Percentiles rank a stretch among this genome's conserved stretches.
phyloP scores from a whole-genome alignment of 352 stramenopile genomes.

The Phytophthora capsici region DNA sequence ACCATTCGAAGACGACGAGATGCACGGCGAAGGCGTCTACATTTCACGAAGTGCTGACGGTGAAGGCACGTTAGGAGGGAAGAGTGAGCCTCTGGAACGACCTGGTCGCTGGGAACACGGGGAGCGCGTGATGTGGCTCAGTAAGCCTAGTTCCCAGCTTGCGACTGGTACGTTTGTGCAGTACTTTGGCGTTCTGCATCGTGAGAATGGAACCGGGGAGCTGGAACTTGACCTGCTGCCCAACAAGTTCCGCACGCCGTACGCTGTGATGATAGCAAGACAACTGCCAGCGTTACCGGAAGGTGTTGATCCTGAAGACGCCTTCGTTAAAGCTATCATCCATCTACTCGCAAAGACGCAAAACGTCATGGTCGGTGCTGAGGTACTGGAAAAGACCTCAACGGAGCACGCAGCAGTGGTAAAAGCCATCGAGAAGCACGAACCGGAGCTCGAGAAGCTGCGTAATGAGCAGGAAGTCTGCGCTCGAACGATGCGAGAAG shows the following conservation, averaged over 20 bases:
- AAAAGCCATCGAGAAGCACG: conserved; percentile 31
- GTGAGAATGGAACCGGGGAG: conserved; percentile 46
- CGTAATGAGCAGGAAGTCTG: conserved; percentile 60
- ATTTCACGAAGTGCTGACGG: conserved; percentile 37
- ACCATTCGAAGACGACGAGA: conserved; percentile 83
- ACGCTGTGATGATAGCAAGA: conserved; percentile 81
- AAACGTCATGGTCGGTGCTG: conserved; percentile 68
- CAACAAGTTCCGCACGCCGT: conserved; percentile 73
- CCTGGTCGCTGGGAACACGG: conserved; percentile 69
- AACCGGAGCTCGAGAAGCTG: conserved; percentile 44
- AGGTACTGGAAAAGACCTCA: conserved; percentile 66
- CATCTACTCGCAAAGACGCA: conserved; percentile 81
- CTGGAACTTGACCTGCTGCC: conserved; percentile 73
- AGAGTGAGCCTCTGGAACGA: conserved; percentile 65
- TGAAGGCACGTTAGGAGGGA: conserved; percentile 22
- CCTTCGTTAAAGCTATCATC: conserved; percentile 76
- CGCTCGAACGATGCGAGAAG: conserved; percentile 51
- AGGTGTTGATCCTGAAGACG: conserved; percentile 64
- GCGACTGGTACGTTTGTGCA: conserved; percentile 79
- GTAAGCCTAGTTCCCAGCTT: conserved; percentile 69
- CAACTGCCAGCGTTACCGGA: conserved; percentile 78
- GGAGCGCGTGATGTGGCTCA: conserved; percentile 72
- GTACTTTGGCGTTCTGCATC: conserved; percentile 60
- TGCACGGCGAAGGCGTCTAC: conserved; percentile 85
- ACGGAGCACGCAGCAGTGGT: conserved; percentile 44